Percentiles rank a stretch among this genome's conserved stretches.
Conservation (phyloP, 2,329 filamentous ascomycete genomes). For the Colletotrichum noveboracense region DNA sequence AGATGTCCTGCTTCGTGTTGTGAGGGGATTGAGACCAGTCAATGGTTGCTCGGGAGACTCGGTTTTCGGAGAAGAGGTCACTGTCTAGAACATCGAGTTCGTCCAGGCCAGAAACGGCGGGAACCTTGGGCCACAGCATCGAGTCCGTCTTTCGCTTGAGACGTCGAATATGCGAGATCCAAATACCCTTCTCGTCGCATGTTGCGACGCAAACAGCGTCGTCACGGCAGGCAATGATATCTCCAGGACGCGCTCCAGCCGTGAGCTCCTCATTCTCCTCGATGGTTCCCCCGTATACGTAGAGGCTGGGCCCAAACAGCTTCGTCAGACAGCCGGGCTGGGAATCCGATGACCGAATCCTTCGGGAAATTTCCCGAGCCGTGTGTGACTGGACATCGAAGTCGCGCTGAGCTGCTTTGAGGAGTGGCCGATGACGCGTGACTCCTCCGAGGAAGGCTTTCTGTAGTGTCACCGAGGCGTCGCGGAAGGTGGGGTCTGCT, state of each 20-base stretch:
- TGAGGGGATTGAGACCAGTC: slow-evolving; percentile 33
- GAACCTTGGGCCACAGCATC: slow-evolving; percentile 46
- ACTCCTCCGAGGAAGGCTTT: slow-evolving; percentile 41
- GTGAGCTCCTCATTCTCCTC: slow-evolving; percentile 31
- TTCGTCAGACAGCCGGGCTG: slow-evolving; percentile 44
- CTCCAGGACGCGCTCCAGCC: slow-evolving; percentile 23
- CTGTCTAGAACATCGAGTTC: slow-evolving; percentile 35
- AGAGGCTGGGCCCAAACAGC: slow-evolving; percentile 39
- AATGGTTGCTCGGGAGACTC: slow-evolving; percentile 8
- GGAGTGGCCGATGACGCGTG: slow-evolving; percentile 39
- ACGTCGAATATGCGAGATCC: slow-evolving; percentile 45
- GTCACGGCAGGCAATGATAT: slow-evolving; percentile 39
- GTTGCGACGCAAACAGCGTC: slow-evolving; percentile 41
- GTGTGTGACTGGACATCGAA: slow-evolving; percentile 39
- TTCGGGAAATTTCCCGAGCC: slow-evolving; percentile 42
- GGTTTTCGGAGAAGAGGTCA: slow-evolving; percentile 18
- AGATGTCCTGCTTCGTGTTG: slow-evolving; percentile 43
- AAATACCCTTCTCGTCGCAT: slow-evolving; percentile 42
- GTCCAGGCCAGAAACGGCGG: slow-evolving; percentile 37
- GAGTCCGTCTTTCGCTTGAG: slow-evolving; percentile 40
- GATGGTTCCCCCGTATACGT: slow-evolving; percentile 45
- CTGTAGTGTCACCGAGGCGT: slow-evolving; percentile 35
- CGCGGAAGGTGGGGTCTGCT: slow-evolving; percentile 15
- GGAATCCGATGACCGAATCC: slow-evolving; percentile 45
- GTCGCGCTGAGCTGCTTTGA: slow-evolving; percentile 41